Percentiles rank a stretch among this genome's conserved stretches.
Evolutionary conservation across 1,139 yeast species (phyloP).

Genomic region (Tardiomyces digboiensis): DNA sequence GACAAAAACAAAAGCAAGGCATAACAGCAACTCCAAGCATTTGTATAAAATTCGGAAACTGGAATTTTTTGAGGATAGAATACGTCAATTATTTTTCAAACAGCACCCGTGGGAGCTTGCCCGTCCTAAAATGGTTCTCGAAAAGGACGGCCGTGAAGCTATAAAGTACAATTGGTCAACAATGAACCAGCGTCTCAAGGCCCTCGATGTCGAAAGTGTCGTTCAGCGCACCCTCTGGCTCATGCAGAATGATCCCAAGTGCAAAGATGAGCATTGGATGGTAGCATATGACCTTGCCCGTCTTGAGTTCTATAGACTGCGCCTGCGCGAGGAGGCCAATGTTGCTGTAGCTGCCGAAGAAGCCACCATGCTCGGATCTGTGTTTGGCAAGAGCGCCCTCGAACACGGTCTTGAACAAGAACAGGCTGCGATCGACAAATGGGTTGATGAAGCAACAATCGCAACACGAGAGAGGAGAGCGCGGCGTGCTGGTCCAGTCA

Average conservation of each 20-base stretch:
- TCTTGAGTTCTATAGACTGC: constrained; percentile 74
- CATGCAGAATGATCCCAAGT: constrained; percentile 32
- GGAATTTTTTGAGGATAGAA: constrained; percentile 67
- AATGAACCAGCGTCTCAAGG: constrained; percentile 61
- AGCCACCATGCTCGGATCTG: constrained; percentile 75
- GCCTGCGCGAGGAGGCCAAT: constrained; percentile 78
- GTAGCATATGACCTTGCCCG: constrained; percentile 83
- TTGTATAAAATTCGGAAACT: constrained; percentile 54
- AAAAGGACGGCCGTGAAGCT: constrained; percentile 53
- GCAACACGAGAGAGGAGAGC: constrained; percentile 19
- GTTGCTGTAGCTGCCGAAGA: constrained; percentile 75
- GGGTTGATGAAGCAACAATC: constrained; percentile 56
- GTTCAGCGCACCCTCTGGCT: constrained; percentile 85
- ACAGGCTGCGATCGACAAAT: constrained; percentile 56
- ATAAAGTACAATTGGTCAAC: constrained; percentile 62
- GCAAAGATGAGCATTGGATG: constrained; percentile 29
- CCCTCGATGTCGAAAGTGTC: constrained; percentile 87
- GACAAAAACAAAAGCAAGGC: constrained; percentile 10
- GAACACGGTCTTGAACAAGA: constrained; percentile 66
- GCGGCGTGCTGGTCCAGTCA: not conserved
- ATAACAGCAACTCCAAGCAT: constrained; percentile 22
- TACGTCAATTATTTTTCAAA: constrained; percentile 71
- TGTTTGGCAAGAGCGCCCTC: constrained; percentile 50
- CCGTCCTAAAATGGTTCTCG: constrained; percentile 80
- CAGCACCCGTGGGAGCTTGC: constrained; percentile 99